Evolutionary conservation across 768 basidiomycete genomes (phyloP).

Genomic region (Boletus rubescentipes): DNA sequence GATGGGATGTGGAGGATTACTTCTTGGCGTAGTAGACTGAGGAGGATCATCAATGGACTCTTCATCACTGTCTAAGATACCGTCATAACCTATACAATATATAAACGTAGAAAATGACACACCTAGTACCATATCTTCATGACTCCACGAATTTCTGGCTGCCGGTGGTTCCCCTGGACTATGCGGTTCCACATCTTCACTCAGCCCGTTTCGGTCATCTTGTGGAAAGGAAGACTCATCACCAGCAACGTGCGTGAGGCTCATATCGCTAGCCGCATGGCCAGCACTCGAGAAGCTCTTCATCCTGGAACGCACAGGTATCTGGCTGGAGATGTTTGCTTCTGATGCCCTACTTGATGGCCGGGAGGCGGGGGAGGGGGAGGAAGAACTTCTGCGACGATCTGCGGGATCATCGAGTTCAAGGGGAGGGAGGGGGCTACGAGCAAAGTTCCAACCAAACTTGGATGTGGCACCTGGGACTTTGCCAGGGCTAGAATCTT

Average conservation of each 20-base stretch:
- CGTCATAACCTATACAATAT: not conserved
- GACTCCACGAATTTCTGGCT: slow-evolving; percentile 7
- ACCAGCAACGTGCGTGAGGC: slow-evolving; percentile 22
- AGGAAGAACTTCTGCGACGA: slow-evolving; percentile 17
- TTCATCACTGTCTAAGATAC: slow-evolving; percentile 38
- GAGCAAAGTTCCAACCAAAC: slow-evolving; percentile 43
- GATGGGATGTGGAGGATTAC: slow-evolving; percentile 12
- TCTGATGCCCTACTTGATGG: slow-evolving; percentile 28
- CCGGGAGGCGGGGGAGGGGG: slow-evolving; percentile 27
- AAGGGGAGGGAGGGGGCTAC: slow-evolving; percentile 40
- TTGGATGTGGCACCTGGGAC: slow-evolving; percentile 25
- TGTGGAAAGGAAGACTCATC: slow-evolving; percentile 25
- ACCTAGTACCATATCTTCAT: slow-evolving; percentile 23
- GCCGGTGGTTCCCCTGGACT: slow-evolving; percentile 25
- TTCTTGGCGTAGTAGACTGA: slow-evolving; percentile 30
- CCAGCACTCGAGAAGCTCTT: slow-evolving; percentile 27
- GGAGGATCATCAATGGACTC: slow-evolving; percentile 27
- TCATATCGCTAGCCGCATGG: slow-evolving; percentile 20
- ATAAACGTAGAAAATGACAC: not conserved
- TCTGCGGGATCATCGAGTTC: slow-evolving; percentile 32
- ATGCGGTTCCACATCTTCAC: slow-evolving; percentile 28
- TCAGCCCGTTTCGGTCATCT: slow-evolving; percentile 27
- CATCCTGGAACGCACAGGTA: slow-evolving; percentile 44
- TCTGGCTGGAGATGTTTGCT: slow-evolving; percentile 35
- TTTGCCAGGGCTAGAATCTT: slow-evolving; percentile 13